Evolutionary conservation across 768 basidiomycete genomes (phyloP).

Genomic region (Gloeophyllum trabeum): DNA sequence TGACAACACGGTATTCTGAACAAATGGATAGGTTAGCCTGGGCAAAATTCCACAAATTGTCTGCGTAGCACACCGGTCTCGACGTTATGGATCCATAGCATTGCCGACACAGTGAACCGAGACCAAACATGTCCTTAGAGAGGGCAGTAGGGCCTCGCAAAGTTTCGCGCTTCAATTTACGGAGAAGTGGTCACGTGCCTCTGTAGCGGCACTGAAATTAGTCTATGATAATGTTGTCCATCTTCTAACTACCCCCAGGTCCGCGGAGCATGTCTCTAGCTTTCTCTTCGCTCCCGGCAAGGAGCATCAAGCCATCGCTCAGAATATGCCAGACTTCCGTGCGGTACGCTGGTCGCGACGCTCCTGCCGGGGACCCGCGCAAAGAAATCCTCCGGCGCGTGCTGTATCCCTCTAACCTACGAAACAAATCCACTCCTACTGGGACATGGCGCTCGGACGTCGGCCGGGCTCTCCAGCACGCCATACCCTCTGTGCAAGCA

Average conservation of each 20-base stretch:
- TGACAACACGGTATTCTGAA: constrained; percentile 5
- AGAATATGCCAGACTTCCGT: too few relatives aligned
- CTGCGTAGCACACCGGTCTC: too few relatives aligned
- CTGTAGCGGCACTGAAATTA: too few relatives aligned
- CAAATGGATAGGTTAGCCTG: neutral
- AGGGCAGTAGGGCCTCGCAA: constrained; percentile 13
- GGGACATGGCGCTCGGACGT: constrained; percentile 83
- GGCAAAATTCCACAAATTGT: neutral
- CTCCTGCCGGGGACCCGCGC: constrained; percentile 46
- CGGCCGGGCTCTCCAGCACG: constrained; percentile 60
- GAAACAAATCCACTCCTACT: constrained; percentile 60
- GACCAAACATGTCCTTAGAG: constrained; percentile 4
- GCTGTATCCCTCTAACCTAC: constrained; percentile 72
- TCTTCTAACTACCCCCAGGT: too few relatives aligned
- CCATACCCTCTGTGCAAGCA: constrained; percentile 83
- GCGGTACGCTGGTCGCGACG: too few relatives aligned
- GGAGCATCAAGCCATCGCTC: too few relatives aligned
- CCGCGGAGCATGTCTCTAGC: too few relatives aligned
- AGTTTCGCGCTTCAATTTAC: too few relatives aligned
- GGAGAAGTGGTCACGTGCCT: too few relatives aligned
- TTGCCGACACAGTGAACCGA: constrained; percentile 15
- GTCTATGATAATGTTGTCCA: too few relatives aligned
- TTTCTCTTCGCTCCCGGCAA: too few relatives aligned
- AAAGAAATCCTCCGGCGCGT: constrained; percentile 66
- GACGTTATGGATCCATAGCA: constrained; percentile 11